Conservation (phyloP, 306 rosid species). For the Quercus alba region DNA sequence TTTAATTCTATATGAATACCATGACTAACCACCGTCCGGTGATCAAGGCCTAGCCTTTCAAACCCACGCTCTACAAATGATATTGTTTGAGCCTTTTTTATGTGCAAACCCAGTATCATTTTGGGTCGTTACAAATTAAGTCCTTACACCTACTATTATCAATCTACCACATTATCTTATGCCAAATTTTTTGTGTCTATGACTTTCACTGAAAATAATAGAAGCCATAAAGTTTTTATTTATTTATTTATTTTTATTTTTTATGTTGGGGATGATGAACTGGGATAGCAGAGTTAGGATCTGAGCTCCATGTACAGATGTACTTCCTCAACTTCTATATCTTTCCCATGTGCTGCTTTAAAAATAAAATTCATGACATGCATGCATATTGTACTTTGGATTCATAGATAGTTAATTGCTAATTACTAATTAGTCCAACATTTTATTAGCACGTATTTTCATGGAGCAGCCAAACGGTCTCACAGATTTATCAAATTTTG, state of each 20-base stretch:
- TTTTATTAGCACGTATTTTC: not conserved
- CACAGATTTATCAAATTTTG: not conserved
- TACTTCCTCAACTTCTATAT: not conserved
- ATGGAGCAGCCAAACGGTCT: not conserved
- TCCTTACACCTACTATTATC: too few species aligned
- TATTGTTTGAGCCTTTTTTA: too few species aligned
- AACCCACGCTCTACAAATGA: too few species aligned
- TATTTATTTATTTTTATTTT: too few species aligned
- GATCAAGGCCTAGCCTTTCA: too few species aligned
- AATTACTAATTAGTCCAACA: not conserved
- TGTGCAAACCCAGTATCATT: too few species aligned
- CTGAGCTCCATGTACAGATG: not conserved
- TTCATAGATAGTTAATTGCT: not conserved
- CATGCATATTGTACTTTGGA: not conserved
- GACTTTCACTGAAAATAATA: not conserved
- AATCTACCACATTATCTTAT: too few species aligned
- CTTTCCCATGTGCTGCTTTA: not conserved
- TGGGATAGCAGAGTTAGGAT: slow-evolving; percentile 8
- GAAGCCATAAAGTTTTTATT: not conserved
- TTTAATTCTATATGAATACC: too few species aligned
- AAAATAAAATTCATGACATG: not conserved
- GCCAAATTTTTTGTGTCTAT: too few species aligned
- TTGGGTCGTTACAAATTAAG: too few species aligned
- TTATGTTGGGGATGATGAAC: not conserved
- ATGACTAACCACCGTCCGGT: too few species aligned